Evolutionary conservation across 192 early-diverging fungal species (phyloP).

Genomic region (Coemansia sp.): DNA sequence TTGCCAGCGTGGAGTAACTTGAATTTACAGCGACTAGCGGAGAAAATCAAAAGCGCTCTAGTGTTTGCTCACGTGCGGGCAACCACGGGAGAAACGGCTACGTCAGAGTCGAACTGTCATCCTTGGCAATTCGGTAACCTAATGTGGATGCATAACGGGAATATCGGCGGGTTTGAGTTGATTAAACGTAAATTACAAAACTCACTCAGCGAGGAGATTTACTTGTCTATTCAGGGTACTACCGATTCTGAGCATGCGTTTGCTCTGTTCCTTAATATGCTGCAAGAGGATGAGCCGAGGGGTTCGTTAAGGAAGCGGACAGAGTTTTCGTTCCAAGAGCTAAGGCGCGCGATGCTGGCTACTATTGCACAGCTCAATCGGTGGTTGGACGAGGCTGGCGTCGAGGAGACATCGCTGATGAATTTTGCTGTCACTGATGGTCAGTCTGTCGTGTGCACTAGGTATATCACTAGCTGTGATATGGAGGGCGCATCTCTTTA

Average conservation of each 20-base stretch:
- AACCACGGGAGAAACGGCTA: conserved; percentile 66
- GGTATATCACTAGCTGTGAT: conserved; percentile 69
- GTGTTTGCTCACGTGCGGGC: conserved; percentile 83
- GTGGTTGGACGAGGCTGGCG: conserved; percentile 66
- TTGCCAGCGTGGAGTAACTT: conserved; percentile 81
- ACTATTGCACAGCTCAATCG: conserved; percentile 72
- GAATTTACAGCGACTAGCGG: conserved; percentile 72
- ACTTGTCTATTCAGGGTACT: conserved; percentile 69
- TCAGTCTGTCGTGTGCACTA: conserved; percentile 69
- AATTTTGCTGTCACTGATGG: conserved; percentile 87
- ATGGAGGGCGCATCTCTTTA: conserved; percentile 73
- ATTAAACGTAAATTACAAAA: conserved; percentile 70
- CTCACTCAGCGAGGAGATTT: conserved; percentile 65
- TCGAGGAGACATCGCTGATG: conserved; percentile 66
- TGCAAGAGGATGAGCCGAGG: conserved; percentile 39
- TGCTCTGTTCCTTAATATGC: conserved; percentile 72
- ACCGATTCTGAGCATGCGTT: conserved; percentile 83
- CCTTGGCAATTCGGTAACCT: conserved; percentile 65
- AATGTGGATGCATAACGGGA: conserved; percentile 86
- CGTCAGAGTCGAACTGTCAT: conserved; percentile 75
- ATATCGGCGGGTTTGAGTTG: conserved; percentile 63
- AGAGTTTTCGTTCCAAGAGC: conserved; percentile 59
- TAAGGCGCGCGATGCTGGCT: conserved; percentile 71
- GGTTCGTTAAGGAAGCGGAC: conserved; percentile 18
- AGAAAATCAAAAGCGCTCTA: conserved; percentile 69